phyloP scores from a whole-genome alignment of 257 asterid species.

The Solanum chmielewskii region DNA sequence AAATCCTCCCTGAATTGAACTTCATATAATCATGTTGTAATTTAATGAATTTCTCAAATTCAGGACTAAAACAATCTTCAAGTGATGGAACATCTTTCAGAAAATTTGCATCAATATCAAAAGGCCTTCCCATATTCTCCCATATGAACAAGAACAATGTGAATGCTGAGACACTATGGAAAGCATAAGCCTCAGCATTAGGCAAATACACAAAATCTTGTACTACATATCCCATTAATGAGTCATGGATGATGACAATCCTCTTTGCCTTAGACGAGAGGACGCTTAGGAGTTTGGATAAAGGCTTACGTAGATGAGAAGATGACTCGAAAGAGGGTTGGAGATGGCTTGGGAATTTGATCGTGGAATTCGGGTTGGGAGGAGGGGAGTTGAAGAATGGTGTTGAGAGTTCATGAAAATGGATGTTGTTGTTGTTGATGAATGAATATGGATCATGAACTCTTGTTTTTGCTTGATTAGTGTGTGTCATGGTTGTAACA shows the following conservation, averaged over 20 bases:
- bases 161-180: conserved; percentile 48
- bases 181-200: conserved; percentile 37
- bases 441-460: conserved; percentile 28
- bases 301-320: conserved; percentile 29
- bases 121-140: conserved; percentile 42
- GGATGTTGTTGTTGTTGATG: conserved; percentile 12
- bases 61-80: conserved; percentile 38
- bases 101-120: conserved; percentile 18
- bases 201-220: conserved; percentile 27
- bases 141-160: conserved; percentile 37
- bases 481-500: conserved; percentile 38
- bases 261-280: conserved; percentile 15
- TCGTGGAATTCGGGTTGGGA: conserved; percentile 13
- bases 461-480: conserved; percentile 42
- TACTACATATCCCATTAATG: conserved; percentile 54
- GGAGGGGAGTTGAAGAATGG: conserved; percentile 13
- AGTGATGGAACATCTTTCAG: conserved; percentile 20
- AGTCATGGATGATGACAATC: conserved; percentile 32
- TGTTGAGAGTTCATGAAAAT: conserved; percentile 30
- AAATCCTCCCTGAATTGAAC: conserved; percentile 37
- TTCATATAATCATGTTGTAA: conserved; percentile 20
- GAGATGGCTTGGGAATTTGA: conserved; percentile 30
- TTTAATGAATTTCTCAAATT: conserved; percentile 21
- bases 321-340: conserved; percentile 29
- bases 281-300: conserved; percentile 7